These are phyloP conservation scores for Mycothermus thermophilus DNA, from an alignment of 495 filamentous ascomycete genomes.

Conservation along the genomic window DNA sequence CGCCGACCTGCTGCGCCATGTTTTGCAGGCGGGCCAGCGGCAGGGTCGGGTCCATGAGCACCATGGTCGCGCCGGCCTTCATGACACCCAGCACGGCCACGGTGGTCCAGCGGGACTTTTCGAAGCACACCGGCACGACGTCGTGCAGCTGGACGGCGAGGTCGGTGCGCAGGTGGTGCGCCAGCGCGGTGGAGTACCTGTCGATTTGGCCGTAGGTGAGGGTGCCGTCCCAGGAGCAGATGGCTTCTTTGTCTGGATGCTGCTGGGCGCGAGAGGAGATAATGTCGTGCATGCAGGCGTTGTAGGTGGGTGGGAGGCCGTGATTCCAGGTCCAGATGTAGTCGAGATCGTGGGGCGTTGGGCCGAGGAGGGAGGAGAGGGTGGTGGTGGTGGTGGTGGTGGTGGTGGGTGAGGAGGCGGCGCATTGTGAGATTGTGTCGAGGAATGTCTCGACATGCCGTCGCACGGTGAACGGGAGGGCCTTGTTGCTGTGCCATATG, in stretches of 20 bases:
- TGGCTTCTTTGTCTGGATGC: conserved; percentile 15
- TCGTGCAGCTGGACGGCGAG: conserved; percentile 37
- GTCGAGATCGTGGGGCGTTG: conserved; percentile 11
- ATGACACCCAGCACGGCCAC: conserved; percentile 38
- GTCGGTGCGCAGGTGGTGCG: conserved; percentile 22
- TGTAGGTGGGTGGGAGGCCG: conserved; percentile 15
- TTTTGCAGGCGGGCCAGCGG: conserved; percentile 34
- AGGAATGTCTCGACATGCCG: conserved; percentile 6
- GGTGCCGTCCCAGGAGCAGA: conserved; percentile 44
- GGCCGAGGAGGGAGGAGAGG: conserved; percentile 2
- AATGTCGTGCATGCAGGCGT: conserved; percentile 25
- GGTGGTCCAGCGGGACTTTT: conserved; percentile 38
- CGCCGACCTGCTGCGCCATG: conserved; percentile 19
- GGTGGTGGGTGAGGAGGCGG: no score
- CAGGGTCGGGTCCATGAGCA: conserved; percentile 44
- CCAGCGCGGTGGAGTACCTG: conserved; percentile 21
- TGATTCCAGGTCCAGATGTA: conserved; percentile 27
- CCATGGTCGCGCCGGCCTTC: conserved; percentile 33
- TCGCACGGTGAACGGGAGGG: conserved; percentile 6
- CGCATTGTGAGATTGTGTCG: no score
- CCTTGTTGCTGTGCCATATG: conserved; percentile 4
- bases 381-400: no score
- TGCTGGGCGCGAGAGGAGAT: conserved; percentile 29
- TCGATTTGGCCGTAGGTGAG: conserved; percentile 44
- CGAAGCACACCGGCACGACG: conserved; percentile 38